These are phyloP conservation scores for Lactifluus volemus DNA, from an alignment of 768 basidiomycete genomes.

Conservation along the genomic window DNA sequence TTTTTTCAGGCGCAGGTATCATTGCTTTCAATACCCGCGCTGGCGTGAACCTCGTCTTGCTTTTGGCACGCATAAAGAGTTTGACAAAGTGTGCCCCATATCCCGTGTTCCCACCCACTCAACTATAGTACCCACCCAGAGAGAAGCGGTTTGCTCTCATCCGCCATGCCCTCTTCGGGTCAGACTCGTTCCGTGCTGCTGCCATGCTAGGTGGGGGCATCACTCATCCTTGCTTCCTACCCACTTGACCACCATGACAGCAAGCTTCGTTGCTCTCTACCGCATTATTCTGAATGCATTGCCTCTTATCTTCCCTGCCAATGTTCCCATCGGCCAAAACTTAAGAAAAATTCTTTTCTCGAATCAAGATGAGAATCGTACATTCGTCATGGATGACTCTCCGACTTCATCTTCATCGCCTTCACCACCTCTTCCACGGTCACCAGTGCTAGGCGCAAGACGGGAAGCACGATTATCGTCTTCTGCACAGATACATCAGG, in stretches of 20 bases:
- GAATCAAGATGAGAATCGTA: slow-evolving; percentile 8
- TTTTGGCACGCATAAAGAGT: slow-evolving; percentile 61
- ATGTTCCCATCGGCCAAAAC: slow-evolving; percentile 20
- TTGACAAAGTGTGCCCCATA: slow-evolving; percentile 47
- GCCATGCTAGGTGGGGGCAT: slow-evolving; percentile 67
- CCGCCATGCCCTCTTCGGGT: slow-evolving; percentile 75
- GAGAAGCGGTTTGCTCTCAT: slow-evolving; percentile 57
- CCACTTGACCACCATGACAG: slow-evolving; percentile 28
- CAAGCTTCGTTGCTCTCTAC: slow-evolving; percentile 70
- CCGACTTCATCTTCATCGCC: slow-evolving; percentile 17
- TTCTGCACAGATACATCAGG: slow-evolving; percentile 52
- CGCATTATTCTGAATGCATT: slow-evolving; percentile 72
- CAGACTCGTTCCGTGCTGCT: slow-evolving; percentile 76
- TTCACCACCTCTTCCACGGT: slow-evolving; percentile 19
- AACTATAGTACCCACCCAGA: slow-evolving; percentile 29
- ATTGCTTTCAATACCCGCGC: slow-evolving; percentile 79
- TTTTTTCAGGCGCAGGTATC: slow-evolving; percentile 59
- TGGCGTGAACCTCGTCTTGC: slow-evolving; percentile 71
- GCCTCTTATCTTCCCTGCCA: slow-evolving; percentile 53
- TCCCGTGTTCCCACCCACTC: not conserved
- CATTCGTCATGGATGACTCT: slow-evolving; percentile 22
- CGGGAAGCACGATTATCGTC: slow-evolving; percentile 49
- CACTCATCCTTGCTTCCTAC: not conserved
- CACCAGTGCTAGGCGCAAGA: slow-evolving; percentile 16
- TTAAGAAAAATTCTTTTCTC: slow-evolving; percentile 22